phyloP scores from a whole-genome alignment of 1,139 yeast genomes.

The Blastobotrys malaysiensis region DNA sequence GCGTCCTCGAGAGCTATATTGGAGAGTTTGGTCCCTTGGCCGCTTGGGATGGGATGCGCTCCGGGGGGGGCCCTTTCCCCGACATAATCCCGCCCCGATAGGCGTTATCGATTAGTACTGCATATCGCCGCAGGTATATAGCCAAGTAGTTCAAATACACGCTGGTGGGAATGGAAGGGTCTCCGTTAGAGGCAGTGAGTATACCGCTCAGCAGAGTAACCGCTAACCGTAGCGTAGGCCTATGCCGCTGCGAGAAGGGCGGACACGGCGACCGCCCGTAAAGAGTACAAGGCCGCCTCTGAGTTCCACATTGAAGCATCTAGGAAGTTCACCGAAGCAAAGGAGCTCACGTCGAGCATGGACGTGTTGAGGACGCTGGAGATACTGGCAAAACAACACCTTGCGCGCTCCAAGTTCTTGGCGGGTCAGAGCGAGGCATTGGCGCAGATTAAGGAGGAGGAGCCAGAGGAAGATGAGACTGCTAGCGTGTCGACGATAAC shows the following conservation, averaged over 20 bases:
- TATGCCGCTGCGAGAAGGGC: slow-evolving; percentile 31
- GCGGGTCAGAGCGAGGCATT: slow-evolving; percentile 13
- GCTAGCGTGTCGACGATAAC: background rate
- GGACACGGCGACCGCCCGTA: slow-evolving; percentile 28
- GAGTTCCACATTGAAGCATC: slow-evolving; percentile 27
- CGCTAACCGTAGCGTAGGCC: slow-evolving; percentile 19
- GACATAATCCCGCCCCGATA: background rate
- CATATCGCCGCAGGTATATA: background rate
- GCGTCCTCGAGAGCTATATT: background rate
- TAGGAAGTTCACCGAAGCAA: slow-evolving; percentile 26
- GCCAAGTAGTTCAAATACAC: too few relatives aligned
- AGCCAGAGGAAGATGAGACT: background rate
- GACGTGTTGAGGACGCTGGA: slow-evolving; percentile 26
- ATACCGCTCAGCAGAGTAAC: background rate
- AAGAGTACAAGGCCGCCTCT: slow-evolving; percentile 27
- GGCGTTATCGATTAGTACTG: background rate
- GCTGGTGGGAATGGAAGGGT: slow-evolving; percentile 16
- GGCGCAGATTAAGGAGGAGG: background rate
- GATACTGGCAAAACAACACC: slow-evolving; percentile 26
- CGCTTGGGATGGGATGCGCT: background rate
- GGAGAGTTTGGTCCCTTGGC: too few relatives aligned
- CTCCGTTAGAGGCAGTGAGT: slow-evolving; percentile 19
- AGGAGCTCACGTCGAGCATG: slow-evolving; percentile 17
- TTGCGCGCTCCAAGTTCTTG: slow-evolving; percentile 22
- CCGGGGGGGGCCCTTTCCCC: slow-evolving; percentile 2